These are phyloP conservation scores for Guyanaporus albipodus DNA, from an alignment of 768 basidiomycete species.

Conservation along the genomic window DNA sequence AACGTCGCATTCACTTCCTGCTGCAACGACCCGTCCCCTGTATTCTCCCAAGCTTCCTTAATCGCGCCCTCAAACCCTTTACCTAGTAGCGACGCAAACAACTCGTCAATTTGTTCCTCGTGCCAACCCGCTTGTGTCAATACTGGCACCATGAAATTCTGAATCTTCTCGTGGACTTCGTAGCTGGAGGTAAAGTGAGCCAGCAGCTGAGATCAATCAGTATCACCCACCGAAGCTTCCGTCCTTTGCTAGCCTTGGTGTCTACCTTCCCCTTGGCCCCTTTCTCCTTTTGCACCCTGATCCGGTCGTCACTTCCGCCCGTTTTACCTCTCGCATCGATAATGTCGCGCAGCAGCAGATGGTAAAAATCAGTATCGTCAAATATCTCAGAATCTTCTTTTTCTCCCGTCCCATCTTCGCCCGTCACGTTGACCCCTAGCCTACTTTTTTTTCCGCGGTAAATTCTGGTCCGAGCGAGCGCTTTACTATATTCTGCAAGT, in stretches of 20 bases:
- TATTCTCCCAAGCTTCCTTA: conserved; percentile 25
- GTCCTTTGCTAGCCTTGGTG: conserved; percentile 91
- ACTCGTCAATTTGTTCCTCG: conserved; percentile 93
- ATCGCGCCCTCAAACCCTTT: conserved; percentile 52
- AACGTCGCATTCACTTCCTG: conserved; percentile 32
- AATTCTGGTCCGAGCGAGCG: conserved; percentile 60
- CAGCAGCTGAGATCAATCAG: background rate
- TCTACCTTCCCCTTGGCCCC: conserved; percentile 88
- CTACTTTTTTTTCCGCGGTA: conserved; percentile 47
- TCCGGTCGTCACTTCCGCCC: conserved; percentile 55
- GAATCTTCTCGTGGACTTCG: conserved; percentile 92
- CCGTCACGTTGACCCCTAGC: conserved; percentile 34
- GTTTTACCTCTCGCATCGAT: conserved; percentile 63
- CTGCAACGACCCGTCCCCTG: conserved; percentile 29
- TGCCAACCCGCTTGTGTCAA: conserved; percentile 72
- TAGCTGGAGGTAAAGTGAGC: conserved; percentile 49
- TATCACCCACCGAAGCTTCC: conserved; percentile 71
- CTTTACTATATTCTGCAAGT: conserved; percentile 51
- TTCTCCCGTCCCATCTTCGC: conserved; percentile 34
- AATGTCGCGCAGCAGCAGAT: conserved; percentile 84
- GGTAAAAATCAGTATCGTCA: conserved; percentile 93
- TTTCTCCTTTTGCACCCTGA: conserved; percentile 58
- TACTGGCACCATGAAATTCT: conserved; percentile 96
- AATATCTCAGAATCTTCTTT: conserved; percentile 52
- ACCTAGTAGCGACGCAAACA: conserved; percentile 86